Conservation (phyloP, 345 rosid species). For the Salix suchowensis region DNA sequence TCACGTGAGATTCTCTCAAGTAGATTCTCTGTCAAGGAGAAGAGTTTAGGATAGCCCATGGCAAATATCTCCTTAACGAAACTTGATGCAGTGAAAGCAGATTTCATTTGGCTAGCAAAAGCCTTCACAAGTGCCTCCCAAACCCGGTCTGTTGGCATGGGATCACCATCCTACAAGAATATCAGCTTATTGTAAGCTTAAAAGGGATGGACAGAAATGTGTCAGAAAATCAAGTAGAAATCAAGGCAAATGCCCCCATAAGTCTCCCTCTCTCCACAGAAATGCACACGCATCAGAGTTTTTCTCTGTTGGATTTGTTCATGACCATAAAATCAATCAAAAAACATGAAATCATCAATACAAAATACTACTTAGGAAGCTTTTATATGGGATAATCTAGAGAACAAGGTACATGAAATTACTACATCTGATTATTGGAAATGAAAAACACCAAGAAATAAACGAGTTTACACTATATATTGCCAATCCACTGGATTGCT, state of each 20-base stretch:
- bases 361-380: background rate
- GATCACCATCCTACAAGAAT: conserved; percentile 60
- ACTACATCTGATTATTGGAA: background rate
- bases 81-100: conserved; percentile 94
- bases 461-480: background rate
- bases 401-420: background rate
- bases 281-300: background rate
- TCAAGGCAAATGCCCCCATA: background rate
- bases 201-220: background rate
- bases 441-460: background rate
- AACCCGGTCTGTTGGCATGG: conserved; percentile 75
- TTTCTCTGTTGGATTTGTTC: background rate
- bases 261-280: background rate
- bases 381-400: background rate
- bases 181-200: conserved; percentile 12
- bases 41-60: conserved; percentile 86
- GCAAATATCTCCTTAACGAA: conserved; percentile 95
- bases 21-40: conserved; percentile 73
- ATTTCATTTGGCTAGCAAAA: conserved; percentile 87
- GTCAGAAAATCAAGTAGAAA: background rate
- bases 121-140: conserved; percentile 97
- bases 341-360: background rate
- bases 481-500: background rate
- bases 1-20: conserved; percentile 77
- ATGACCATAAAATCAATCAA: background rate